Conservation (phyloP, 2,329 filamentous ascomycete genomes). For the Talaromyces islandicus region DNA sequence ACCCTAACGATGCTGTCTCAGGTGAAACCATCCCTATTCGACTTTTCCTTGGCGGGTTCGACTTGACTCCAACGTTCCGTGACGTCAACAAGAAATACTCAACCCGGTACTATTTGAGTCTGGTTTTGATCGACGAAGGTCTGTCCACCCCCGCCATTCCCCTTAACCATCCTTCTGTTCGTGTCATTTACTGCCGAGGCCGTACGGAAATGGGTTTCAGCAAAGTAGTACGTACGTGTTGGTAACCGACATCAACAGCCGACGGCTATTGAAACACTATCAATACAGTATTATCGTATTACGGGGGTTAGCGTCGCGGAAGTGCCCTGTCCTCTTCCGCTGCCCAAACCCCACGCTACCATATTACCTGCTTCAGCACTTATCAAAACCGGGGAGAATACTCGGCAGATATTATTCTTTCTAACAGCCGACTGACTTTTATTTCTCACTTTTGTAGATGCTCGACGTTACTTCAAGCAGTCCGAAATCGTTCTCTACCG, state of each 20-base stretch:
- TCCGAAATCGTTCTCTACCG: conserved; percentile 96
- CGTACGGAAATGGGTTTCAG: not conserved
- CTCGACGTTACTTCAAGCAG: conserved; percentile 96
- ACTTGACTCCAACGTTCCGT: conserved; percentile 94
- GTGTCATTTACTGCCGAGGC: not conserved
- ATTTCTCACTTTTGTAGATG: conserved; percentile 55
- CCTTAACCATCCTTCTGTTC: not conserved
- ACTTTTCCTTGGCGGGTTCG: conserved; percentile 94
- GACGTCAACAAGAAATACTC: conserved; percentile 99
- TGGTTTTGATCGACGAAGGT: conserved; percentile 95
- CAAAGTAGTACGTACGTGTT: not conserved
- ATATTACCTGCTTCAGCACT: not conserved
- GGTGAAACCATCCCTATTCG: conserved; percentile 92
- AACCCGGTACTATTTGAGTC: conserved; percentile 91
- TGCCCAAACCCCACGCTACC: conserved; percentile 4
- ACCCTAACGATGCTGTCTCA: conserved; percentile 25
- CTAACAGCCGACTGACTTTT: not conserved
- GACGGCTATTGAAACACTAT: conserved; percentile 28
- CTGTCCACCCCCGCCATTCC: not conserved
- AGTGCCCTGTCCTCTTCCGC: not conserved
- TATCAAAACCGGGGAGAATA: not conserved
- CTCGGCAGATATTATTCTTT: not conserved
- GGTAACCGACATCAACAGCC: conserved; percentile 23
- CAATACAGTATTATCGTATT: conserved; percentile 5
- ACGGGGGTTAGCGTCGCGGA: not conserved